Percentiles rank a stretch among this genome's conserved stretches.
phyloP scores from a whole-genome alignment of 441 rosid genomes.

The Gossypium armourianum region DNA sequence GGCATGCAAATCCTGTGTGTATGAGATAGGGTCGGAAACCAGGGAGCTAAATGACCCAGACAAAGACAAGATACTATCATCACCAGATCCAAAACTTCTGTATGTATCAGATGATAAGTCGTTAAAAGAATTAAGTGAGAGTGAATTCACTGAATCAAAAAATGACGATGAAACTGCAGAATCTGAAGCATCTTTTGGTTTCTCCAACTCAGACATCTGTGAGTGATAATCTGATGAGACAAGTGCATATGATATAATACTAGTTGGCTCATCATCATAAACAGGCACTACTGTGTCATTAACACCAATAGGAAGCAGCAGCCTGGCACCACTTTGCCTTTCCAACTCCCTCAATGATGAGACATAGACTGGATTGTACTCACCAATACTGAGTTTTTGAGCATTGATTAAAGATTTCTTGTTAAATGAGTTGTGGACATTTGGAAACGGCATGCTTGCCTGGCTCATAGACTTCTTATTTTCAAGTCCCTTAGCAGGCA shows the following conservation, averaged over 20 bases:
- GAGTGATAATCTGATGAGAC: constrained; percentile 36
- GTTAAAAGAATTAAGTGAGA: constrained; percentile 39
- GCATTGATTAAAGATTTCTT: constrained; percentile 31
- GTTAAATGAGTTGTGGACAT: constrained; percentile 35
- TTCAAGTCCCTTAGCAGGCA: constrained; percentile 23
- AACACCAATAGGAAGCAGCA: constrained; percentile 43
- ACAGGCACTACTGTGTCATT: constrained; percentile 46
- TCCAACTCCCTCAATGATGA: constrained; percentile 39
- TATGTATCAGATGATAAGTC: constrained; percentile 37
- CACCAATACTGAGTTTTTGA: constrained; percentile 37
- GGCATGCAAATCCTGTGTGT: constrained; percentile 45
- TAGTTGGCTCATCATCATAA: constrained; percentile 55
- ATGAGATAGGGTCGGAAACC: constrained; percentile 35
- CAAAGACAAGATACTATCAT: constrained; percentile 32
- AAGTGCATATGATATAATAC: constrained; percentile 52
- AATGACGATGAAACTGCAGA: constrained; percentile 37
- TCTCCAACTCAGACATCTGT: constrained; percentile 48
- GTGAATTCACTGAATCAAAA: constrained; percentile 38
- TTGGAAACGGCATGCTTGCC: constrained; percentile 39
- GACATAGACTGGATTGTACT: constrained; percentile 38
- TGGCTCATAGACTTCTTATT: constrained; percentile 22
- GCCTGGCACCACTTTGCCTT: constrained; percentile 41
- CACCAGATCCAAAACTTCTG: constrained; percentile 42
- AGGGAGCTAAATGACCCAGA: constrained; percentile 45
- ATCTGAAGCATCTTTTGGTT: constrained; percentile 39